Conservation (phyloP, 257 asterid genomes). For the Solanum neorickii region DNA sequence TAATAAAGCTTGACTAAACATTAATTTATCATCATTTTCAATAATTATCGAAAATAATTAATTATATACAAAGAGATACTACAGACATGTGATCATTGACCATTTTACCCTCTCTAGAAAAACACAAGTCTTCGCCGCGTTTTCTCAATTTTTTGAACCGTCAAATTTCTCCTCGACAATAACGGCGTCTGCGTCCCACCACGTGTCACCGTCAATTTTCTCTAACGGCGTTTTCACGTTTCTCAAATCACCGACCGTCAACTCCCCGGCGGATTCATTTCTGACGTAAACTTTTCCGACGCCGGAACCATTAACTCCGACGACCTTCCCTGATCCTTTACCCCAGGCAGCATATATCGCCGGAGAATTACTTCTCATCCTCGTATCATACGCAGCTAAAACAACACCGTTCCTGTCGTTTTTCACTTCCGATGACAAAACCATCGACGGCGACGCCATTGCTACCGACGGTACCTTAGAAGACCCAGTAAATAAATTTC, state of each 20-base stretch:
- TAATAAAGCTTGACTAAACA: not conserved
- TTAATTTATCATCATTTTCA: not conserved
- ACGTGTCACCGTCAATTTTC: constrained; percentile 27
- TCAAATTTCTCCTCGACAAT: constrained; percentile 31
- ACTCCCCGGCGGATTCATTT: constrained; percentile 35
- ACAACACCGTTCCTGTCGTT: constrained; percentile 33
- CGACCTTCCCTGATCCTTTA: not conserved
- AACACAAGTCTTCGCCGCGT: not conserved
- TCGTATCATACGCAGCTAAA: constrained; percentile 48
- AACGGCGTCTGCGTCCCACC: constrained; percentile 89
- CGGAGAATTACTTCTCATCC: constrained; percentile 39
- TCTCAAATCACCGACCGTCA: constrained; percentile 80
- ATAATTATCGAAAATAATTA: not conserved
- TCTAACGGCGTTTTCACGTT: constrained; percentile 50
- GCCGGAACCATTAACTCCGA: constrained; percentile 13
- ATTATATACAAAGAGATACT: not conserved
- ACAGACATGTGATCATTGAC: not conserved
- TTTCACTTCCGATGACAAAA: constrained; percentile 39
- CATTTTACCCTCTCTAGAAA: not conserved
- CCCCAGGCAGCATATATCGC: constrained; percentile 55
- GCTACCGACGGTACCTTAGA: constrained; percentile 6
- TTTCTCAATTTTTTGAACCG: not conserved
- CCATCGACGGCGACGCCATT: constrained; percentile 17
- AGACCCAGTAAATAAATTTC: not conserved
- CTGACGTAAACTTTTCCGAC: constrained; percentile 45